Base-by-base conservation (phyloP, 208 protist genomes). In the Tritrichomonas foetus region DNA sequence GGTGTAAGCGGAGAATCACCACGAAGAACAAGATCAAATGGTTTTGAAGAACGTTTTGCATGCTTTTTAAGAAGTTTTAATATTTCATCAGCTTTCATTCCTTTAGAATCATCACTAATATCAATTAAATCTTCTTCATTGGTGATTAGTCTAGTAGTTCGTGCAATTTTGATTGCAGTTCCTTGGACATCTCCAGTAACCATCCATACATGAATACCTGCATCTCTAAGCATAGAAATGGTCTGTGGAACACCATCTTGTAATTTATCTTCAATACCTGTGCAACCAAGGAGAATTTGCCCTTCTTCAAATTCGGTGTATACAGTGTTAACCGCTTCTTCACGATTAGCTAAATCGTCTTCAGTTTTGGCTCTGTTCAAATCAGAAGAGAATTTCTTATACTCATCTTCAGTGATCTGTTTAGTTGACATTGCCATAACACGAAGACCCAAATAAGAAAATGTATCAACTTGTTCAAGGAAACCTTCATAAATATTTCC, bases 121-220 rank as follows among this genome's bases (percentile, higher is more conserved):
- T 49, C 22, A 22, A 57, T 92, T 22, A 66, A 20, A 41, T 75
- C 84, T 25, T n/a, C 47, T 66, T 92, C 74, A 41, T 93, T 55
- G 25, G 41, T 30, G 2, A 82, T 69, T 57, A 92, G 41, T 44
- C 44, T 75, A 93, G 74, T 84, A 25, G 74, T 39, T 11, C 74
- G 1, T 0, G 93, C 95, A 66, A 97, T 97, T 27, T 96, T 96
- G 36, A 97, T 61, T 25, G 96, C 96, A 36, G 98, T 99, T 33
- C 96, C 95, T 39, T 94, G 94, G 84, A 97, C 97, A 94, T 97
- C 97, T 41, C 97, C 96, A 16, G 97, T 97, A 16, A 97, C 94
- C 93, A 97, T 94, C 96, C 96, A 97, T 30, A 97, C 93, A 5
- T 96, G 94, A 27, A 96, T 95, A n/a, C 95, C 94, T 20, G 95